These are phyloP conservation scores for Graphilbum sp. DNA, from an alignment of 2,329 filamentous ascomycete species.

Conservation along the genomic window DNA sequence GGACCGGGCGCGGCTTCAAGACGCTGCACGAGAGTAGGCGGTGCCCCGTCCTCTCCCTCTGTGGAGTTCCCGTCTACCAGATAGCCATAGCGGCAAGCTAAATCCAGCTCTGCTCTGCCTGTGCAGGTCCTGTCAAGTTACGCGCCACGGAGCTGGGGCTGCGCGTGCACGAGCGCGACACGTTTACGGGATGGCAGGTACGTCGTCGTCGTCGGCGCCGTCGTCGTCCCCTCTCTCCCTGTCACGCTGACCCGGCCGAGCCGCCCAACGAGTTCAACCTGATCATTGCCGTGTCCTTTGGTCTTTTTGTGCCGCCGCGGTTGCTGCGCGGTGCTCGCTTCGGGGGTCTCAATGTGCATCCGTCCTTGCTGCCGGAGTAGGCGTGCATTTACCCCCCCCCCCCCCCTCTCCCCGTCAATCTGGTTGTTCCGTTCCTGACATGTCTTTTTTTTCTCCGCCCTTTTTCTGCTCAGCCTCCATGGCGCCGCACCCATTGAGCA, in stretches of 20 bases:
- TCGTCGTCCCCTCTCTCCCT: not conserved
- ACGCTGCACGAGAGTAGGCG: slow-evolving; percentile 43
- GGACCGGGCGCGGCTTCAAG: slow-evolving; percentile 59
- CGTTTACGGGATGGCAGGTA: slow-evolving; percentile 69
- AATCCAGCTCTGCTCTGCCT: not conserved
- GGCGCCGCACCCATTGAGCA: slow-evolving; percentile 80
- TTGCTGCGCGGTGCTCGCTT: slow-evolving; percentile 57
- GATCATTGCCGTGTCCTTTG: slow-evolving; percentile 86
- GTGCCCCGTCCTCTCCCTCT: not conserved
- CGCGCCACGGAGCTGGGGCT: slow-evolving; percentile 48
- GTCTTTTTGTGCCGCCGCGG: slow-evolving; percentile 66
- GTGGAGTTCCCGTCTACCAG: no score
- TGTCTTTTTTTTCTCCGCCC: not conserved
- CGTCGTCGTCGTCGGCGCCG: slow-evolving; percentile 13
- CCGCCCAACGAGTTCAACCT: slow-evolving; percentile 46
- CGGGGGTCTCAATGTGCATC: slow-evolving; percentile 86
- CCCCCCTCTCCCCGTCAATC: no score
- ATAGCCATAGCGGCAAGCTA: not conserved
- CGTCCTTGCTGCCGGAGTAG: slow-evolving; percentile 78
- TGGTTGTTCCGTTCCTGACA: slow-evolving; percentile 10
- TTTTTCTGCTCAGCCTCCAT: slow-evolving; percentile 41
- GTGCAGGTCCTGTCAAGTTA: slow-evolving; percentile 45
- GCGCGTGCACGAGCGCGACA: slow-evolving; percentile 57
- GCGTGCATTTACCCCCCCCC: no score
- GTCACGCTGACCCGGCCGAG: slow-evolving; percentile 7